Base-by-base conservation (phyloP, 2,329 filamentous ascomycete genomes). In the Exophiala bonariae region DNA sequence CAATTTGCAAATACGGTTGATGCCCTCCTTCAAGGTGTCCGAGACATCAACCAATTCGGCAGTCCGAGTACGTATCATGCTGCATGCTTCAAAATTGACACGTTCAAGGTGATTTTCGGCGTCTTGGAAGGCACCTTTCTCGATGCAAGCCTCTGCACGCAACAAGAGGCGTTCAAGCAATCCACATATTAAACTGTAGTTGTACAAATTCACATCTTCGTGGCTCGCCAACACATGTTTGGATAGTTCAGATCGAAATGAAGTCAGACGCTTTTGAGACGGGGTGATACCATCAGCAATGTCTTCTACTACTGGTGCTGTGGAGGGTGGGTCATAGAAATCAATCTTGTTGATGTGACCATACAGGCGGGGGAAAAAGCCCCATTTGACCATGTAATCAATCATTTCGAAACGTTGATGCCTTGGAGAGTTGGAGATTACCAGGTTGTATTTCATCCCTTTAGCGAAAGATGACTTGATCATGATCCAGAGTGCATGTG, bases 401-500 rank as follows among this genome's bases (percentile, higher is more conserved):
- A 41, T 44, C 11, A 44, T 32, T 23, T 40, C 32, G 16, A 42
- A 10, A 32, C 36, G 22, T 11, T 36, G 44, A 31, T 35, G 37
- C 18, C 30, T 26, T 19, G 40, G 42, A 22, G 45, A 38, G 14
- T 32, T 36, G 9, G 50, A 46, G 10, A 56, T 22, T 10, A 38
- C 31, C 28, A 56, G 18, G 23, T 51, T 49, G 38, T 48, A 53
- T 16, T 44, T 38, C 53, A 56, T 56, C 9, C 47, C 50, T 13
- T 42, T 36, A 4, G 50, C 47, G 44, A 53, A 56, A 9, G 53
- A 37, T 32, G 47, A 49, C 34, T 51, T 52, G 41, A 49, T 38
- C 38, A 56, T 49, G 30, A 56, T 53, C 53, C 53, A 56, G 2
- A 56, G 47, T 5, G 53, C 53, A 41, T 53, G 50, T 30, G 51